These are phyloP conservation scores for Kazachstania kunashirensis DNA, from an alignment of 805 yeast genomes.

Conservation along the genomic window DNA sequence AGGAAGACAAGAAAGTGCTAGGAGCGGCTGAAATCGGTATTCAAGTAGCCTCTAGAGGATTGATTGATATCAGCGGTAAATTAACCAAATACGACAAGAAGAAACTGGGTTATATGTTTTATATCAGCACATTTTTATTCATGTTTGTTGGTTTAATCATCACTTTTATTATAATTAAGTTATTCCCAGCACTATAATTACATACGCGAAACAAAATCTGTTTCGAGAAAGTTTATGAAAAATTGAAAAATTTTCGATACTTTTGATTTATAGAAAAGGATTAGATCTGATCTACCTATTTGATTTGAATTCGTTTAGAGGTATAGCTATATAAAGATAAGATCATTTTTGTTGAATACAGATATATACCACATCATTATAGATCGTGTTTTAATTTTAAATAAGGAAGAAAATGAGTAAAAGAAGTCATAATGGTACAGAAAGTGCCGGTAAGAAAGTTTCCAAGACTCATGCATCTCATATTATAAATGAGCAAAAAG, in stretches of 20 bases:
- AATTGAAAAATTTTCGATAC: too few species aligned
- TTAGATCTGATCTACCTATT: too few species aligned
- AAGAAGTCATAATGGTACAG: slow-evolving; percentile 12
- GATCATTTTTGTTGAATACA: too few species aligned
- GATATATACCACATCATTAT: too few species aligned
- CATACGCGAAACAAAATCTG: too few species aligned
- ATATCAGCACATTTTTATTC: slow-evolving; percentile 17
- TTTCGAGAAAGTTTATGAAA: too few species aligned
- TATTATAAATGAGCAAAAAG: slow-evolving; percentile 26
- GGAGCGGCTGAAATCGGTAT: slow-evolving; percentile 36
- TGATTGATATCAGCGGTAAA: slow-evolving; percentile 26
- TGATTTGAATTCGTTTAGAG: too few species aligned
- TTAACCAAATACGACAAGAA: slow-evolving; percentile 26
- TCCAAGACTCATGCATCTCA: slow-evolving; percentile 17
- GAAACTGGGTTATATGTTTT: slow-evolving; percentile 25
- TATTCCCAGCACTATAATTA: slow-evolving; percentile 31
- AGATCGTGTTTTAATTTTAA: too few species aligned
- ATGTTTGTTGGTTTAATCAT: slow-evolving; percentile 28
- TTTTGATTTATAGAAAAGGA: too few species aligned
- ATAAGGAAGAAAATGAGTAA: slow-evolving; percentile 14
- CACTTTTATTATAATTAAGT: slow-evolving; percentile 29
- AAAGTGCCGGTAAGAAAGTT: slow-evolving; percentile 6
- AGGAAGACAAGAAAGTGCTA: slow-evolving; percentile 31
- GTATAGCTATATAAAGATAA: too few species aligned
- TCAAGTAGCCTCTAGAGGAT: slow-evolving; percentile 31